Conservation (phyloP, 257 asterid genomes). For the Handroanthus guayacan region DNA sequence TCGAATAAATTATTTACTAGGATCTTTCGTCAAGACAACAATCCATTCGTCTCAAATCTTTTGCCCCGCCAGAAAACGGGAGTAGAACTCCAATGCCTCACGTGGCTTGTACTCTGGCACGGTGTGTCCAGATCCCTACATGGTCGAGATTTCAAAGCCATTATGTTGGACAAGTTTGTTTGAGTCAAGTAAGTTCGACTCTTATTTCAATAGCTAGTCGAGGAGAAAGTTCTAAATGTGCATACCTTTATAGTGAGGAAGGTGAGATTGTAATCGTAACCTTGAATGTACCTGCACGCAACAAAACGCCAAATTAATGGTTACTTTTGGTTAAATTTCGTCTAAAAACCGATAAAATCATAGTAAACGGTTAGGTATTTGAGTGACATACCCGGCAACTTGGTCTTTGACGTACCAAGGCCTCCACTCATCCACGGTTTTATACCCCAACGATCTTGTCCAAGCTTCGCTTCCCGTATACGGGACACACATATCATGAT, state of each 20-base stretch:
- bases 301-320: constrained; percentile 3
- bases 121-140: constrained; percentile 94
- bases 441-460: constrained; percentile 87
- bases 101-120: constrained; percentile 96
- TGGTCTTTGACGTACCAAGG: constrained; percentile 73
- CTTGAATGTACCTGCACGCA: constrained; percentile 68
- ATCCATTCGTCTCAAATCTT: constrained; percentile 51
- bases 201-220: background rate
- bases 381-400: constrained; percentile 77
- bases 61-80: constrained; percentile 70
- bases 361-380: background rate
- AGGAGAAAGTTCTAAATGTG: constrained; percentile 20
- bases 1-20: background rate
- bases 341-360: background rate
- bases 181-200: background rate
- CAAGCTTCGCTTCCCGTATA: constrained; percentile 90
- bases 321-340: background rate
- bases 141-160: background rate
- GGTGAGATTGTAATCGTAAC: constrained; percentile 77
- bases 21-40: background rate
- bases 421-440: constrained; percentile 80
- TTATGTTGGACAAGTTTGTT: background rate
- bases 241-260: constrained; percentile 86
- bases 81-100: constrained; percentile 76
- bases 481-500: constrained; percentile 98